Percentiles rank a stretch among this genome's conserved stretches.
phyloP scores from a whole-genome alignment of 371 early-diverging fungal species.

The Mucor irregularis region DNA sequence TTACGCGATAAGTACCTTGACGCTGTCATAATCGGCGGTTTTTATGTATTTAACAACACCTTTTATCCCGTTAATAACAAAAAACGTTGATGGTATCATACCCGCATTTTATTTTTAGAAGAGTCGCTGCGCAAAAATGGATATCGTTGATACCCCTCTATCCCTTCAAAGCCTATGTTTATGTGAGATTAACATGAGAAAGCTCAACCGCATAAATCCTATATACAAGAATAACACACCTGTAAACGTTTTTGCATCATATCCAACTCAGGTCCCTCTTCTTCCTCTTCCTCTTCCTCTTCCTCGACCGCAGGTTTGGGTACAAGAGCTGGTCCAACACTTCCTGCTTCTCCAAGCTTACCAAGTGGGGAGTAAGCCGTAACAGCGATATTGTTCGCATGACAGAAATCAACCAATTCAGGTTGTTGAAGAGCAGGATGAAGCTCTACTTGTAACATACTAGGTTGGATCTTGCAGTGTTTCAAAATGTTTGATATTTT shows the following conservation, averaged over 20 bases:
- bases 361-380: conserved; percentile 49
- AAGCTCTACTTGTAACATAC: conserved; percentile 65
- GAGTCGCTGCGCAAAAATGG: no score
- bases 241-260: conserved; percentile 85
- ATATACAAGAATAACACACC: conserved; percentile 34
- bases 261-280: conserved; percentile 77
- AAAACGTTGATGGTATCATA: no score
- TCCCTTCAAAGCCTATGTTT: conserved; percentile 36
- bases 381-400: conserved; percentile 32
- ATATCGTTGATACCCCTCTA: no score
- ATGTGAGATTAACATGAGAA: background rate
- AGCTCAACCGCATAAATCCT: background rate
- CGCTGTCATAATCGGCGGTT: no score
- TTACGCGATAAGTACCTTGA: no score
- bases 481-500: conserved; percentile 54
- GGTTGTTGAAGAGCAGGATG: conserved; percentile 59
- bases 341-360: conserved; percentile 67
- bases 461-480: conserved; percentile 61
- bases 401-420: conserved; percentile 40
- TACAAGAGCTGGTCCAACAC: conserved; percentile 59
- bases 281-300: conserved; percentile 61
- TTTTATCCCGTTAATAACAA: no score
- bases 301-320: conserved; percentile 38
- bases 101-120: no score
- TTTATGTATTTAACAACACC: no score